These are phyloP conservation scores for Erucastrum elatum DNA, from an alignment of 345 rosid genomes.

Conservation along the genomic window DNA sequence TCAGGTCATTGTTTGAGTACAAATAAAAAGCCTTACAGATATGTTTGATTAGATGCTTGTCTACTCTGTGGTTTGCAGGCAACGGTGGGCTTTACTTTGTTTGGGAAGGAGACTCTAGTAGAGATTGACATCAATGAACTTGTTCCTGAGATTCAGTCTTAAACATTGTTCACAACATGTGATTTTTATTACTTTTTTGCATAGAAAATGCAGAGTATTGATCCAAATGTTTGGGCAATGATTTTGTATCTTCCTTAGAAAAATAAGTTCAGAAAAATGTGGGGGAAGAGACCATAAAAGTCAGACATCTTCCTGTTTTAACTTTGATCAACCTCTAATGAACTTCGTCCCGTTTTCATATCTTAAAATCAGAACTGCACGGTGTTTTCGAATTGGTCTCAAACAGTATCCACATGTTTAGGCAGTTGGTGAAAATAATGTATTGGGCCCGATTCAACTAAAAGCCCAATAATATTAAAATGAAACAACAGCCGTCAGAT, in stretches of 20 bases:
- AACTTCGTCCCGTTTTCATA: constrained; percentile 12
- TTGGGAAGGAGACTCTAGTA: constrained; percentile 84
- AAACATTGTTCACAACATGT: constrained; percentile 9
- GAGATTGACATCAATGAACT: constrained; percentile 76
- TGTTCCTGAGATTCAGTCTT: constrained; percentile 53
- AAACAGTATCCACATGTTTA: neutral
- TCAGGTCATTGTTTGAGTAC: constrained; percentile 1
- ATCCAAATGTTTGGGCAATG: neutral
- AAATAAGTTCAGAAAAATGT: neutral
- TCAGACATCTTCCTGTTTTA: constrained; percentile 1
- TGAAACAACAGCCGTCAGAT: constrained; percentile 25
- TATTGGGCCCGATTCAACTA: neutral
- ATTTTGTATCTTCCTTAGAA: neutral
- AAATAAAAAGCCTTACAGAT: neutral
- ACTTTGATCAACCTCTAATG: neutral
- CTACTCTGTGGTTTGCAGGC: constrained; percentile 53
- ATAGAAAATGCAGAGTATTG: neutral
- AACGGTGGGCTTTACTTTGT: constrained; percentile 73
- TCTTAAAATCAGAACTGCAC: neutral
- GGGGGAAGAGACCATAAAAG: neutral
- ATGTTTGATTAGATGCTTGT: constrained; percentile 8
- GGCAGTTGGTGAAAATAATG: no score
- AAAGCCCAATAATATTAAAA: neutral
- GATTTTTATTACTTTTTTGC: neutral
- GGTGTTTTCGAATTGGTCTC: neutral